phyloP scores from a whole-genome alignment of 331 rosid species.

The Cydonia oblonga region DNA sequence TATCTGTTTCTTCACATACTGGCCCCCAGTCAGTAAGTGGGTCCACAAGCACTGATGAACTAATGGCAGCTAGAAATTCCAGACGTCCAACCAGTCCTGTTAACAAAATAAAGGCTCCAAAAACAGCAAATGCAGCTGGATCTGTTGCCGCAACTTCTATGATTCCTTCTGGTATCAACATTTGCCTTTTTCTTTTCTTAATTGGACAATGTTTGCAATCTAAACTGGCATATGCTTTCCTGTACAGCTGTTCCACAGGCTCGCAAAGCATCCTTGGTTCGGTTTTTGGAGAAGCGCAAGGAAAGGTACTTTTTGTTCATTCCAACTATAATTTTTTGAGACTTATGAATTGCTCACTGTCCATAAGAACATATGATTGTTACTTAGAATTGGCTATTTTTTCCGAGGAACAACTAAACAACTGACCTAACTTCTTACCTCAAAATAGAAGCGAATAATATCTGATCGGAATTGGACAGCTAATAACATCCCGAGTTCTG shows the following conservation, averaged over 20 bases:
- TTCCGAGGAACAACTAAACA: neutral
- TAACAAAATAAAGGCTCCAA: constrained; percentile 50
- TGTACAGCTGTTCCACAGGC: constrained; percentile 71
- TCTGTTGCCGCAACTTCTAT: constrained; percentile 34
- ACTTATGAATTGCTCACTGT: neutral
- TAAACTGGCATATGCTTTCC: neutral
- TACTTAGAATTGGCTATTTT: neutral
- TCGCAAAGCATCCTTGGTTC: constrained; percentile 77
- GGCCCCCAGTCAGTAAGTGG: constrained; percentile 69
- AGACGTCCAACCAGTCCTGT: constrained; percentile 38
- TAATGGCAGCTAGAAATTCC: constrained; percentile 40
- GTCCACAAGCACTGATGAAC: constrained; percentile 72
- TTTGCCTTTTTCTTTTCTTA: neutral
- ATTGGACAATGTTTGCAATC: neutral
- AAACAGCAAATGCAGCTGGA: constrained; percentile 21
- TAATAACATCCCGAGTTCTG: neutral
- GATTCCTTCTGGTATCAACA: constrained; percentile 55
- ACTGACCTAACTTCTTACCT: neutral
- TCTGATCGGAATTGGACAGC: neutral
- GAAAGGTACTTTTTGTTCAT: neutral
- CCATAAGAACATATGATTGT: neutral
- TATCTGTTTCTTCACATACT: constrained; percentile 65
- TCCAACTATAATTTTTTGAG: neutral
- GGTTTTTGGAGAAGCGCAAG: constrained; percentile 68
- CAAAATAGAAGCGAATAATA: neutral